Evolutionary conservation across 768 basidiomycete genomes (phyloP).

Genomic region (Boletus vinaceobasis): DNA sequence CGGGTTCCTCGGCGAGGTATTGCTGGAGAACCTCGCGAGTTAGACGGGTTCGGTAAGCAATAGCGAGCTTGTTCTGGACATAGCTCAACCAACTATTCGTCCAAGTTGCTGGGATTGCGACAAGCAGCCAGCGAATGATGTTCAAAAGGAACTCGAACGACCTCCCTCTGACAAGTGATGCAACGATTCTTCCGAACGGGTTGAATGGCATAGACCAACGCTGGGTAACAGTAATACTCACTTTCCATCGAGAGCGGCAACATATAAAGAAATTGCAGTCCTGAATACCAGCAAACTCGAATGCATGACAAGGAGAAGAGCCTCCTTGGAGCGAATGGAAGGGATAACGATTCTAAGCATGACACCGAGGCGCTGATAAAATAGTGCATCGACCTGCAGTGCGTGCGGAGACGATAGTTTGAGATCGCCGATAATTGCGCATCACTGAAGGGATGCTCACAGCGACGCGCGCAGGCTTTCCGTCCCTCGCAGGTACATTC

Average conservation of each 20-base stretch:
- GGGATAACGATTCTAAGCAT: slow-evolving; percentile 91
- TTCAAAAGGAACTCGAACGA: slow-evolving; percentile 76
- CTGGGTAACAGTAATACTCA: slow-evolving; percentile 34
- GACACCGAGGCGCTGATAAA: slow-evolving; percentile 73
- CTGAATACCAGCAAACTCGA: slow-evolving; percentile 84
- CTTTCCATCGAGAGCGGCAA: slow-evolving; percentile 92
- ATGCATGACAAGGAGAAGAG: slow-evolving; percentile 82
- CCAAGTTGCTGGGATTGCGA: slow-evolving; percentile 92
- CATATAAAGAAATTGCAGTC: slow-evolving; percentile 90
- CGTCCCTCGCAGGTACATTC: slow-evolving; percentile 24
- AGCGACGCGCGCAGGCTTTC: slow-evolving; percentile 60
- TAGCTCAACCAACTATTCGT: slow-evolving; percentile 91
- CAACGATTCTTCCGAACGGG: slow-evolving; percentile 70
- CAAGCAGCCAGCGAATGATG: slow-evolving; percentile 84
- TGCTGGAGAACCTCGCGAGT: slow-evolving; percentile 78
- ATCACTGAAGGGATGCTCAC: slow-evolving; percentile 39
- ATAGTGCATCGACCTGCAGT: slow-evolving; percentile 80
- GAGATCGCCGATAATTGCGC: not conserved
- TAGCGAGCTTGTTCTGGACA: slow-evolving; percentile 88
- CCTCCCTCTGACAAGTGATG: slow-evolving; percentile 86
- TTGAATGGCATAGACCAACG: not conserved
- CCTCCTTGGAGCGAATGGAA: slow-evolving; percentile 79
- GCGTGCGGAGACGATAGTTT: not conserved
- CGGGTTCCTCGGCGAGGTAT: slow-evolving; percentile 75
- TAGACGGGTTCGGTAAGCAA: slow-evolving; percentile 83